Conservation (phyloP, 1,284 basidiomycete species). For the Sporisorium sorghi region DNA sequence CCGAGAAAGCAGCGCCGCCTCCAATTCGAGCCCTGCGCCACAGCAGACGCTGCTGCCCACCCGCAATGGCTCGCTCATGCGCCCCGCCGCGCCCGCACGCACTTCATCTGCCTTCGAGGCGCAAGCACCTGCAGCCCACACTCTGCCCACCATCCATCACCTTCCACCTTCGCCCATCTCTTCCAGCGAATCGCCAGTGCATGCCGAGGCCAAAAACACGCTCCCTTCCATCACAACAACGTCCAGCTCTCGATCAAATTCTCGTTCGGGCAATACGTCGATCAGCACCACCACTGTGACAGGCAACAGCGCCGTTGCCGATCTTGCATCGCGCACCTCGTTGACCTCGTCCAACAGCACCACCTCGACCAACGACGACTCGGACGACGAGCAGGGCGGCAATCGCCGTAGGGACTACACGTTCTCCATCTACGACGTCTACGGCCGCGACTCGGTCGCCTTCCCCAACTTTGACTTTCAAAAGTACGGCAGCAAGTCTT, state of each 20-base stretch:
- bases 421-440: slow-evolving; percentile 66
- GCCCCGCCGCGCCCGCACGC: slow-evolving; percentile 25
- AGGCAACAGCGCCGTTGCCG: slow-evolving; percentile 18
- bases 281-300: slow-evolving; percentile 9
- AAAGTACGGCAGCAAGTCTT: slow-evolving; percentile 46
- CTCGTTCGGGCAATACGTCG: slow-evolving; percentile 21
- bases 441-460: slow-evolving; percentile 64
- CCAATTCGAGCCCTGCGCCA: slow-evolving; percentile 16
- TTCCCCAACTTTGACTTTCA: slow-evolving; percentile 64
- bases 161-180: slow-evolving; percentile 62
- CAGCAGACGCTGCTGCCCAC: slow-evolving; percentile 4
- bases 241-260: slow-evolving; percentile 22
- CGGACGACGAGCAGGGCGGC: slow-evolving; percentile 51
- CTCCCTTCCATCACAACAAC: slow-evolving; percentile 42
- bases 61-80: slow-evolving; percentile 27
- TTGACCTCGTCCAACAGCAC: slow-evolving; percentile 48
- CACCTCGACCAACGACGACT: slow-evolving; percentile 55
- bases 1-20: slow-evolving; percentile 36
- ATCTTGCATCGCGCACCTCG: slow-evolving; percentile 33
- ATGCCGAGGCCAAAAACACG: slow-evolving; percentile 6
- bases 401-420: slow-evolving; percentile 57
- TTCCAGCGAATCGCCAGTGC: slow-evolving; percentile 53
- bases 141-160: slow-evolving; percentile 35
- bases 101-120: slow-evolving; percentile 37
- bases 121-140: slow-evolving; percentile 9